These are phyloP conservation scores for Colletotrichum gloeosporioides DNA, from an alignment of 2,329 filamentous ascomycete species.

Conservation along the genomic window DNA sequence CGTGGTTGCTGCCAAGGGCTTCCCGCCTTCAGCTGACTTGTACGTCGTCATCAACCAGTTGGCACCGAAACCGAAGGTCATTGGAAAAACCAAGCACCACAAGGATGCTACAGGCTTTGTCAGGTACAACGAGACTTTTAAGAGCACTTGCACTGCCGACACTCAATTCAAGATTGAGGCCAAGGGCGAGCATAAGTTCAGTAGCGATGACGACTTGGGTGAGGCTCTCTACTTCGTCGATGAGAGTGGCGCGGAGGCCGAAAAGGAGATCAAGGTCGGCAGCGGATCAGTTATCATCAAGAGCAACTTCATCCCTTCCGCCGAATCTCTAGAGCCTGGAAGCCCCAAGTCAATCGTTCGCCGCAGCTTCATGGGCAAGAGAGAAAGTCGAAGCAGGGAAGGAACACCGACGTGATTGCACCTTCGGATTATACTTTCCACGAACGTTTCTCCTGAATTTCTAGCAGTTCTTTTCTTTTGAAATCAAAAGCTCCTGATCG, in stretches of 20 bases:
- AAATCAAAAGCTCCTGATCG: slow-evolving; percentile 2
- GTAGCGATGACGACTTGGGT: slow-evolving; percentile 82
- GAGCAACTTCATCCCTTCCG: slow-evolving; percentile 68
- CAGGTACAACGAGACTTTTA: slow-evolving; percentile 81
- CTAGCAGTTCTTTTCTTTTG: background rate
- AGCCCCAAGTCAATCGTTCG: slow-evolving; percentile 54
- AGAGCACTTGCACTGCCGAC: slow-evolving; percentile 78
- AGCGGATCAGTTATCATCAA: slow-evolving; percentile 74
- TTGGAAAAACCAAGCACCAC: slow-evolving; percentile 92
- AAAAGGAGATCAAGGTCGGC: slow-evolving; percentile 79
- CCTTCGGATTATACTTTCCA: background rate
- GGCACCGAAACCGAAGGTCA: slow-evolving; percentile 72
- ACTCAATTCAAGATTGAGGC: slow-evolving; percentile 86
- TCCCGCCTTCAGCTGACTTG: slow-evolving; percentile 77
- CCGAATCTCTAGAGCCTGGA: slow-evolving; percentile 42
- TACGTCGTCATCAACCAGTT: slow-evolving; percentile 76
- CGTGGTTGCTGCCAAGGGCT: slow-evolving; percentile 79
- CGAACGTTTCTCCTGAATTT: background rate
- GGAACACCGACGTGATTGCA: slow-evolving; percentile 33
- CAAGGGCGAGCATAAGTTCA: slow-evolving; percentile 85
- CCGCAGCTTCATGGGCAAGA: slow-evolving; percentile 62
- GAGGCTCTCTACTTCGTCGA: slow-evolving; percentile 92
- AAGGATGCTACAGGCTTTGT: slow-evolving; percentile 73
- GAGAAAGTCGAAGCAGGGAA: slow-evolving; percentile 55
- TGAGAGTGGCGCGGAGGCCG: slow-evolving; percentile 70